phyloP scores from a whole-genome alignment of 2,329 filamentous ascomycete genomes.

The Zopfia rhizophila region DNA sequence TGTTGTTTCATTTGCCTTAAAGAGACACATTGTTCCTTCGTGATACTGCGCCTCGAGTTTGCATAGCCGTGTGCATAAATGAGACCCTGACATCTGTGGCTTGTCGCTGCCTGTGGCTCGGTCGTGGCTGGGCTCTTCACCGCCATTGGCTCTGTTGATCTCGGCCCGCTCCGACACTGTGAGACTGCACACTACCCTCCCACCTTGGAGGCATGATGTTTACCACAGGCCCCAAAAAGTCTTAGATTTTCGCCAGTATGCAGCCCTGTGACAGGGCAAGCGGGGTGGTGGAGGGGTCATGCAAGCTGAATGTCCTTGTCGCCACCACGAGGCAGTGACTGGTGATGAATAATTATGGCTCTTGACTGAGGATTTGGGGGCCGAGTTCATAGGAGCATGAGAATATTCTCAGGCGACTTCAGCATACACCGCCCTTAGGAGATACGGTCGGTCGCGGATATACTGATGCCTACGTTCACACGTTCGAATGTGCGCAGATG shows the following conservation, averaged over 20 bases:
- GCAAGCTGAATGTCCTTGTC: conserved; percentile 25
- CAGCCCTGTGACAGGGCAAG: conserved; percentile 16
- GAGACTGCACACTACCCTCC: conserved; percentile 19
- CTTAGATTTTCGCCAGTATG: too few relatives aligned
- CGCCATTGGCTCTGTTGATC: conserved; percentile 19
- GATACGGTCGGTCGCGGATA: too few relatives aligned
- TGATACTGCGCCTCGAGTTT: conserved; percentile 13
- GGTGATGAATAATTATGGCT: too few relatives aligned
- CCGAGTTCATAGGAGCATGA: too few relatives aligned
- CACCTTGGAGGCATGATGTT: conserved; percentile 16
- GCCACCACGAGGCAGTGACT: conserved; percentile 31
- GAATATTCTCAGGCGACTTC: too few relatives aligned
- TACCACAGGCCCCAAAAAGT: conserved; percentile 19
- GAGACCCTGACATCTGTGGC: too few relatives aligned
- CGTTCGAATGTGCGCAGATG: too few relatives aligned
- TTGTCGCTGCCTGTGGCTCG: conserved; percentile 22
- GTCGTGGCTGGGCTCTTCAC: conserved; percentile 23
- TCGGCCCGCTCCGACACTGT: conserved; percentile 22
- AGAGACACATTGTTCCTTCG: conserved; percentile 12
- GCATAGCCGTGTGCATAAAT: conserved; percentile 3
- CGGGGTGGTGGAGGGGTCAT: conserved; percentile 22
- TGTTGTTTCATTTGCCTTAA: conserved; percentile 21
- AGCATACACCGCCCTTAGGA: too few relatives aligned
- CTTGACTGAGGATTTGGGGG: conserved; percentile 27
- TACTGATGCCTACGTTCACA: too few relatives aligned